Percentiles rank a stretch among this genome's conserved stretches.
These are phyloP conservation scores for Kluyveromyces dobzhanskii DNA, from an alignment of 805 yeast species.

Conservation along the genomic window DNA sequence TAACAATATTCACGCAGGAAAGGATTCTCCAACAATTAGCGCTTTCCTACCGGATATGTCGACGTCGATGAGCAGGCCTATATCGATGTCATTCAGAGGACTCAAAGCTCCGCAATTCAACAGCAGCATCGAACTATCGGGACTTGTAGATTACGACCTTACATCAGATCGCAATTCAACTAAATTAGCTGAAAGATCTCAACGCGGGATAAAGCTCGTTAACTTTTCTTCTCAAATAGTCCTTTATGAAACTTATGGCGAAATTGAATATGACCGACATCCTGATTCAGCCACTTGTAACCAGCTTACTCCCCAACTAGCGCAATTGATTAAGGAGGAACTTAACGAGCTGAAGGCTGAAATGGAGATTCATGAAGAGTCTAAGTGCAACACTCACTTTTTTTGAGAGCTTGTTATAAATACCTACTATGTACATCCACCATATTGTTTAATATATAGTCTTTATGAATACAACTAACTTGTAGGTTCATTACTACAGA, in stretches of 20 bases:
- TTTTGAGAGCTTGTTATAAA: constrained; percentile 34
- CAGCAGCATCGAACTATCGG: constrained; percentile 5
- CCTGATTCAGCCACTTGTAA: constrained; percentile 93
- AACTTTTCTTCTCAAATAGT: constrained; percentile 75
- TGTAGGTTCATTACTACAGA: too few relatives aligned
- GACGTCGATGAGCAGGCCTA: constrained; percentile 22
- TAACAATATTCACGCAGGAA: constrained; percentile 9
- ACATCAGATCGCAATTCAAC: background rate
- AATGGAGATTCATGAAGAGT: constrained; percentile 78
- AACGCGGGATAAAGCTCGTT: constrained; percentile 26
- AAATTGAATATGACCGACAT: constrained; percentile 81
- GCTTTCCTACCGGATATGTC: constrained; percentile 17
- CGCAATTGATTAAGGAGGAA: constrained; percentile 80
- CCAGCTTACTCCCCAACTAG: constrained; percentile 77
- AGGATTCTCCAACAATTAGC: constrained; percentile 8
- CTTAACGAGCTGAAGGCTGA: constrained; percentile 67
- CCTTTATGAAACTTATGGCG: constrained; percentile 76
- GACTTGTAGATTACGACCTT: background rate
- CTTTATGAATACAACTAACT: too few relatives aligned
- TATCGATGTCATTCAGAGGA: constrained; percentile 52
- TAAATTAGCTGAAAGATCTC: background rate
- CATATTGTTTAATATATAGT: too few relatives aligned
- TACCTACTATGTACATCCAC: too few relatives aligned
- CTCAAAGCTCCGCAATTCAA: constrained; percentile 51
- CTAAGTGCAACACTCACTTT: constrained; percentile 78